Evolutionary conservation across 129 eudicot genomes (phyloP), one percentile per base, ranked within the genome.

Genomic region (Flaveria sonorensis): DNA sequence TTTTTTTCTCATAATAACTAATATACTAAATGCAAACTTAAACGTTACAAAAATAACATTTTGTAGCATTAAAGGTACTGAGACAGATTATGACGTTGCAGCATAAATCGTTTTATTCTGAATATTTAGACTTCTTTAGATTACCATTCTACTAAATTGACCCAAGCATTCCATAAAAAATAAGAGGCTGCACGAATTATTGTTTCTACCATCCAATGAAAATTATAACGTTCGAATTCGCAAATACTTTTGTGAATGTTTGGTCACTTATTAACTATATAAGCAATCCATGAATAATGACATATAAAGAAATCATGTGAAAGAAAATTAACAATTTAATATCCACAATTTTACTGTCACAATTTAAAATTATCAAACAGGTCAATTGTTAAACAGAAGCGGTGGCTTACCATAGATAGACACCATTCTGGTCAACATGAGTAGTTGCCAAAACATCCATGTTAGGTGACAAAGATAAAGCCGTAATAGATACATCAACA

Each of bases 381-480:
- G 26, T 45, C 50, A 45, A 1, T 45, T 14, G 69, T 63, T 7
- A 63, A 63, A 63, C 12, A 63, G 67, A 30, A 15, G 46, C 16
- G 11, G 52, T 10, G 30, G 42, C 88, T 84, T 82, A 89, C 94
- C 99, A 95, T 42, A 95, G 77, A 71, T 92, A 95, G 50, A 92
- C 96, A 26, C 99, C 99, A 76, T 95, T 95, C 68, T 92, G 97
- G 61, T 88, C 97, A 74, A 95, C 99, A 87, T 95, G 99, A 74
- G 96, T 76, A 0, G 99, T 95, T 45, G 99, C 99, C 73, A 95
- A 78, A 77, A 95, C 89, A 86, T 95, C 99, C 97, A 95, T 92
- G 68, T 95, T 91, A 5, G 99, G 97, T 6, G 99, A 95, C 78
- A 95, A 63, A 61, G 99, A 87, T 52, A 95, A 73, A 51, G 96